Evolutionary conservation across 129 eudicot species (phyloP).

Genomic region (Calendula officinalis): DNA sequence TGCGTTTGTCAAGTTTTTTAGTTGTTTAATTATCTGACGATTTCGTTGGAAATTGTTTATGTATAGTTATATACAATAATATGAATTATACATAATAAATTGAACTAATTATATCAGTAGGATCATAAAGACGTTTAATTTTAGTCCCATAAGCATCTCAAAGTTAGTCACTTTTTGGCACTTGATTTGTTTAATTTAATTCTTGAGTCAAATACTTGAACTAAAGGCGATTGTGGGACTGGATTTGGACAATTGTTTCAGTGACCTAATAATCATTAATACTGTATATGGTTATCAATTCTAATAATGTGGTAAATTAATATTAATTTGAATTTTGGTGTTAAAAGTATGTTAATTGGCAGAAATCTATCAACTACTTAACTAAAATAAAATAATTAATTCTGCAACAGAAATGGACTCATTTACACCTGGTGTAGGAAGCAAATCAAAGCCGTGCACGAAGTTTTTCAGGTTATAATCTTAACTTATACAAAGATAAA

Average conservation of each 20-base stretch:
- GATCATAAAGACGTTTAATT: neutral
- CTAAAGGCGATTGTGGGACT: too few relatives aligned
- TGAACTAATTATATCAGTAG: neutral
- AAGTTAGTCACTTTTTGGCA: too few relatives aligned
- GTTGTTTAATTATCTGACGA: neutral
- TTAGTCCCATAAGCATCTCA: too few relatives aligned
- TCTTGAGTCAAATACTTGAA: neutral
- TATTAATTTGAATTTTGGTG: slow-evolving; percentile 12
- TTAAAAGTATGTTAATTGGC: slow-evolving; percentile 25
- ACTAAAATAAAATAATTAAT: slow-evolving; percentile 60
- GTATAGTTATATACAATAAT: neutral
- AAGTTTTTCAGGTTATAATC: slow-evolving; percentile 93
- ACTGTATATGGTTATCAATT: neutral
- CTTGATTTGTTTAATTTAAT: neutral
- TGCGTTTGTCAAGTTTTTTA: slow-evolving; percentile 4
- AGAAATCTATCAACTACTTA: slow-evolving; percentile 30
- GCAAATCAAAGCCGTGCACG: slow-evolving; percentile 97
- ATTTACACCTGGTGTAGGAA: slow-evolving; percentile 87
- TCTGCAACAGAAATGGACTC: slow-evolving; percentile 75
- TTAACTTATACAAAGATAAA: slow-evolving; percentile 40
- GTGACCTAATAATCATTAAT: neutral
- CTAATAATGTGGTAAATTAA: slow-evolving; percentile 11
- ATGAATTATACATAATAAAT: neutral
- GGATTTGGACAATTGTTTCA: neutral
- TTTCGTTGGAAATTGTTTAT: neutral